Base-by-base conservation (phyloP, 75 land plant species). In the Pinus tabuliformis region DNA sequence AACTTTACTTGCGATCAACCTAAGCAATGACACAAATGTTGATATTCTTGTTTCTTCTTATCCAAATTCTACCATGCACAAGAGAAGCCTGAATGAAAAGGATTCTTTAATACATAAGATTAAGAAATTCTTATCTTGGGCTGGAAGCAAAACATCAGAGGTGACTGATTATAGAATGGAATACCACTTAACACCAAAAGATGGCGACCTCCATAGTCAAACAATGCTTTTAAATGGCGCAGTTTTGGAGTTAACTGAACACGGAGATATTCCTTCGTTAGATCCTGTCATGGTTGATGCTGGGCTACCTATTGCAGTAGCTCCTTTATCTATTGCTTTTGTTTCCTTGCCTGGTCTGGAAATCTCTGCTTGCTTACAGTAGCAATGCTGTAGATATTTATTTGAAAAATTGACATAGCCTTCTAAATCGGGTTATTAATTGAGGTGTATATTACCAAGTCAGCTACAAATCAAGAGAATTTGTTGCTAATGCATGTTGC, bases 1-100 rank as follows among this genome's bases (percentile, higher is more conserved):
- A 11, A 83, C 91, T 75, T 52, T 89, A 18, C 88, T 95, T 2
- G 52, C 91, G 73, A 83, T 95, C 78, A 92, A 92, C 76, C 86
- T 87, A 20, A 80, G 82, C 56, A 78, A 78, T 22, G 80, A 81
- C 75, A 89, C 85, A 0, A 81, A 81, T 39, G 62, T 83, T 59
- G 68, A 81, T 18, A 84, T 86, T 20, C 20, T 65, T 36, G 78
- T 85, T 75, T 70, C 81, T 17, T 57, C 74, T 39, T 65, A 61
- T 28, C 79, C 77, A 70, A 58, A 52, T 73, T 22, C 26, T 30
- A 56, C 58, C 17, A 45, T 45, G 49, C 8, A 6, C 49, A 45
- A 45, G 49, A 45, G 49, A 45, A 76, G 39, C 62, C 73, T 72
- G 30, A 33, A 70, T 71, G 22, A 11, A 54, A 12, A 56, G 7